Evolutionary conservation across 2,329 filamentous ascomycete species (phyloP).

Genomic region (Beauveria bassiana): DNA sequence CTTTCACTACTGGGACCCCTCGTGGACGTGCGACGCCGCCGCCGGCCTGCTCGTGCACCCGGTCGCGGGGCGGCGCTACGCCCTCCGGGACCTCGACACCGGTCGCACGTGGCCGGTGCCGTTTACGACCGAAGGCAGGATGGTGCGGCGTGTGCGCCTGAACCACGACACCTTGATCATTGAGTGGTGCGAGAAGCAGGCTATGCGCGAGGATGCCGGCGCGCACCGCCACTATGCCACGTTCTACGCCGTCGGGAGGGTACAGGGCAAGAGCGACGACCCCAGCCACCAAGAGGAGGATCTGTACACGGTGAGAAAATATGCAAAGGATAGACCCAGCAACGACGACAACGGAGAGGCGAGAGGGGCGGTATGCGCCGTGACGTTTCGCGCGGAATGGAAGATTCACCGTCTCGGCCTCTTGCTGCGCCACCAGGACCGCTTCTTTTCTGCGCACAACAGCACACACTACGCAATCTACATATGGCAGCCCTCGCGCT

Average conservation of each 20-base stretch:
- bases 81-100: conserved; percentile 43
- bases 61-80: conserved; percentile 24
- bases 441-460: conserved; percentile 56
- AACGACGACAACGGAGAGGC: background rate
- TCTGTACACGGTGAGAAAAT: background rate
- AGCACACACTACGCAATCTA: conserved; percentile 54
- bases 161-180: conserved; percentile 48
- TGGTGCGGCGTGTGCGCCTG: conserved; percentile 47
- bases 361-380: conserved; percentile 25
- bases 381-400: conserved; percentile 50
- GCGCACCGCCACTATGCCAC: conserved; percentile 53
- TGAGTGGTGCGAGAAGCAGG: conserved; percentile 52
- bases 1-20: conserved; percentile 39
- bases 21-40: conserved; percentile 47
- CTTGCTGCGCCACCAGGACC: conserved; percentile 45
- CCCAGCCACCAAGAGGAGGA: conserved; percentile 7
- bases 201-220: conserved; percentile 28
- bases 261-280: background rate
- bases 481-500: conserved; percentile 51
- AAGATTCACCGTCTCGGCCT: conserved; percentile 51
- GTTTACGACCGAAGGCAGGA: conserved; percentile 40
- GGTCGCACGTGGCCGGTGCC: conserved; percentile 37
- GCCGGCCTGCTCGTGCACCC: conserved; percentile 50
- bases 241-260: conserved; percentile 42
- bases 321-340: background rate